Base-by-base conservation (phyloP, 805 yeast genomes). In the Millerozyma acaciae region DNA sequence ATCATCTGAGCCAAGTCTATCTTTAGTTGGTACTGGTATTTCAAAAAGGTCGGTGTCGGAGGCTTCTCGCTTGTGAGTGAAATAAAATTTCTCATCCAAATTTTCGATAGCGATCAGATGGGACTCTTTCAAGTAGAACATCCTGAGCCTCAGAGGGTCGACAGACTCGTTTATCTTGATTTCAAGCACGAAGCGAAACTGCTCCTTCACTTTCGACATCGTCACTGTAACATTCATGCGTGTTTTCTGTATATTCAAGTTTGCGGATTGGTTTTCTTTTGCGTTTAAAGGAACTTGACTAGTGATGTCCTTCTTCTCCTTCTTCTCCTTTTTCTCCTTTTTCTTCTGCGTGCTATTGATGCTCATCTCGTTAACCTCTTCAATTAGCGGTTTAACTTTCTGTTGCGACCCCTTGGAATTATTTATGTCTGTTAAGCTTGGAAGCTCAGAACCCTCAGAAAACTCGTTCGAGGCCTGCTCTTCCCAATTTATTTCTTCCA, bases 331-430 rank as follows among this genome's bases (percentile, higher is more conserved):
- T 14, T 21, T 10, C 4, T n/a, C 16, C 20, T 24, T 17, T n/a
- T 9, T 32, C 25, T n/a, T 21, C 26, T 25, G 20, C 2, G 19
- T 25, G 4, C 21, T 24, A 3, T 21, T 23, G 8, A 34, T 28
- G 14, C 13, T 17, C 29, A 28, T 34, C 7, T 34, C 28, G 23
- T 57, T 61, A 9, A 80, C 66, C 39, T 78, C 86, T 48, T 77
- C 70, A 26, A 80, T 79, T 35, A 79, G 46, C 6, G 76, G 77
- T 33, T 57, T 68, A 6, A 45, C 38, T 8, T 33, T 39, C 18
- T 34, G 34, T 5, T 7, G 20, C 13, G 13, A 19, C 26, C 23
- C 29, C 34, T 26, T 21, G 10, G 17, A 37, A 17, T 55, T 45
- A 9, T 28, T 42, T 9, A 59, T 56, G 42, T 52, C 47, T 56